Percentiles rank a stretch among this genome's conserved stretches.
These are phyloP conservation scores for Santalum album DNA, from an alignment of 164 flowering plant species.

Conservation along the genomic window DNA sequence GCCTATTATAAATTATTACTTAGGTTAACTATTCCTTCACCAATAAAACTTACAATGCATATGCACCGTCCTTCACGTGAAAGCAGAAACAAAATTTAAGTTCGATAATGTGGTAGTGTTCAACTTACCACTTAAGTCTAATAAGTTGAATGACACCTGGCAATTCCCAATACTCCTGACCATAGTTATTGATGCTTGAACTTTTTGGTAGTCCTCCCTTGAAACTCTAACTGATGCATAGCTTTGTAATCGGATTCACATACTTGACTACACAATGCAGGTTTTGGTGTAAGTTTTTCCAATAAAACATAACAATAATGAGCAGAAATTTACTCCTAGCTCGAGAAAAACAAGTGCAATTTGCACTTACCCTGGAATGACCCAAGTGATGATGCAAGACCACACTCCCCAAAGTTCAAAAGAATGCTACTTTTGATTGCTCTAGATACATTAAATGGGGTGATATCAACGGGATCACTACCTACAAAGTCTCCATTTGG, in stretches of 20 bases:
- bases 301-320: background rate
- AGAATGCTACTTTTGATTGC: constrained; percentile 82
- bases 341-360: background rate
- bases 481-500: constrained; percentile 40
- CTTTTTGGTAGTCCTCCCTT: constrained; percentile 62
- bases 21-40: background rate
- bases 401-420: constrained; percentile 83
- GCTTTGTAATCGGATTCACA: constrained; percentile 78
- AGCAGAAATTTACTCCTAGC: background rate
- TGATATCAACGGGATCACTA: constrained; percentile 61
- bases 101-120: background rate
- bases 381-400: constrained; percentile 65
- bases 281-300: background rate
- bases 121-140: constrained; percentile 70
- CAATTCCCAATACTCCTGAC: constrained; percentile 65
- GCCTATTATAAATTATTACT: too few species aligned
- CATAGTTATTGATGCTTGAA: constrained; percentile 82
- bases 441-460: constrained; percentile 46
- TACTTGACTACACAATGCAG: constrained; percentile 56
- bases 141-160: constrained; percentile 58
- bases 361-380: constrained; percentile 61
- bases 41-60: background rate
- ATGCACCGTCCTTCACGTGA: background rate
- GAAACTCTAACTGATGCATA: constrained; percentile 65
- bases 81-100: background rate